These are phyloP conservation scores for Entomortierella beljakovae DNA, from an alignment of 192 early-diverging fungal genomes.

Conservation along the genomic window DNA sequence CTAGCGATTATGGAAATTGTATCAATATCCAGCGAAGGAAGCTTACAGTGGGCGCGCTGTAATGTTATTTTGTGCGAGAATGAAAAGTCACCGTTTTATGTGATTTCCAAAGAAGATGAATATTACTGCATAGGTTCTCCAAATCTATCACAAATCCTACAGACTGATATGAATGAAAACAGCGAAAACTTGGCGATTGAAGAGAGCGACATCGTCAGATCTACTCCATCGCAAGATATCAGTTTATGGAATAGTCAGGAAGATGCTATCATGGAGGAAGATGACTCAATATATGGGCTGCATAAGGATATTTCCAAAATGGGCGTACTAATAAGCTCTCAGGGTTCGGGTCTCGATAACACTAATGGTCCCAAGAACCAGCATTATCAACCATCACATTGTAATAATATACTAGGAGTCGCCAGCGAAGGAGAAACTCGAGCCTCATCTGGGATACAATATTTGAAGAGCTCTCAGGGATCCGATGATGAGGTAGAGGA, in stretches of 20 bases:
- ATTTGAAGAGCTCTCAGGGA: conserved; percentile 37
- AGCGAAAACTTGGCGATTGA: too few species aligned
- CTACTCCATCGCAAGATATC: conserved; percentile 4
- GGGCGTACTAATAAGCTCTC: conserved; percentile 14
- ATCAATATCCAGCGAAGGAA: conserved; percentile 2
- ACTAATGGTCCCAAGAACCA: conserved; percentile 6
- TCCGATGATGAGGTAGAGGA: conserved; percentile 14
- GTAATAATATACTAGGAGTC: not conserved
- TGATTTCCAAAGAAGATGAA: not conserved
- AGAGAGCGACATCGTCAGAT: conserved; percentile 6
- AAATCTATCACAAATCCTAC: not conserved
- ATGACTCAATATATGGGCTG: conserved; percentile 31
- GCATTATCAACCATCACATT: not conserved
- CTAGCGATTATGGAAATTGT: conserved; percentile 12
- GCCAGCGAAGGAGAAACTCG: not conserved
- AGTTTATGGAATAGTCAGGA: not conserved
- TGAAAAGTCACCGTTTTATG: conserved; percentile 26
- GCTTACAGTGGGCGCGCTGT: conserved; percentile 35
- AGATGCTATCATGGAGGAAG: not conserved
- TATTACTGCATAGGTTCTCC: not conserved
- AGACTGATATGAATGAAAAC: not conserved
- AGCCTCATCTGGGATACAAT: not conserved
- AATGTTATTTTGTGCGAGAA: conserved; percentile 12
- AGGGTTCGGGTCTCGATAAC: conserved; percentile 9
- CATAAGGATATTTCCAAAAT: conserved; percentile 14